Conservation (phyloP, 2,329 filamentous ascomycete genomes). For the Arthrobotrys conoides region DNA sequence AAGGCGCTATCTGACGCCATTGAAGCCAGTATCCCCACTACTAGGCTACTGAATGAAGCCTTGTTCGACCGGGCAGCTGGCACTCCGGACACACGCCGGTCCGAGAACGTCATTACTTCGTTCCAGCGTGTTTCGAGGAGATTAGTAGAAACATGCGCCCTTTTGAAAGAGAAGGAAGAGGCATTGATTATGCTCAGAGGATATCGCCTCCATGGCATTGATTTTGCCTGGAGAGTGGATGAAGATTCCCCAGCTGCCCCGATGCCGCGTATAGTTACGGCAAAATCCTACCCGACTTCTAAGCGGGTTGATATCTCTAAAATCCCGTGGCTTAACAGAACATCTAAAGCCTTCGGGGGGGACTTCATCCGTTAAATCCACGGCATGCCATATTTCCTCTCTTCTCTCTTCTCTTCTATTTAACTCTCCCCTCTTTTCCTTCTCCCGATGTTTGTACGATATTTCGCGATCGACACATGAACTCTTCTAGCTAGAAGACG, state of each 20-base stretch:
- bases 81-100: background rate
- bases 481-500: background rate
- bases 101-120: background rate
- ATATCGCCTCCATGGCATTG: conserved; percentile 7
- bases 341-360: background rate
- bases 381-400: background rate
- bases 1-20: background rate
- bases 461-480: background rate
- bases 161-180: background rate
- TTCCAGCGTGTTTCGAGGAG: background rate
- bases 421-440: background rate
- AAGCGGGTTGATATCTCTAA: background rate
- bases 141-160: background rate
- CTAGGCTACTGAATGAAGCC: too few species aligned
- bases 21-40: too few species aligned
- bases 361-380: background rate
- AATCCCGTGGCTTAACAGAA: background rate
- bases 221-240: background rate
- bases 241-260: background rate
- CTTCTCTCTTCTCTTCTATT: background rate
- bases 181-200: background rate
- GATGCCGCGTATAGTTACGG: background rate
- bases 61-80: too few species aligned
- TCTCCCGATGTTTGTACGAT: background rate
- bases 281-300: background rate